Evolutionary conservation across 768 basidiomycete species (phyloP), one percentile per base, ranked within the genome.

Genomic region (Tephrocybe sp.): DNA sequence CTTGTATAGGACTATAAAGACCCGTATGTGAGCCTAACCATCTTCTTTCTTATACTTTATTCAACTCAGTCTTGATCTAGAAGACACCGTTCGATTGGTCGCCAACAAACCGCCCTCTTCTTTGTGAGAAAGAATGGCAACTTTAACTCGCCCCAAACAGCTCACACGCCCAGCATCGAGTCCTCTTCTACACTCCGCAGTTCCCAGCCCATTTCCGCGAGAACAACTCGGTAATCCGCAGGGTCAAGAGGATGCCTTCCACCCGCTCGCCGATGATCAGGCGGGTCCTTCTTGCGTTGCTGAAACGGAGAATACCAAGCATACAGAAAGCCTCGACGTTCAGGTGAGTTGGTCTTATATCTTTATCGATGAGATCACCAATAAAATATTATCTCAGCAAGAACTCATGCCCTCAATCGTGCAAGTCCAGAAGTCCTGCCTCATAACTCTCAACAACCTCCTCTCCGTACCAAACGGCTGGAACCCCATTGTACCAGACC

Each of bases 321-420:
- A 47, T 9, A 31, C 44, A 21, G 41, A 50, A 12, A 50, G 30
- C 30, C 40, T 51, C n/a, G 25, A 52, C 30, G 60, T 61, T 38
- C 34, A 41, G 47, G 52, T 58, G 27, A 55, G 53, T 15, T 28
- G 18, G 3, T 31, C 15, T 9, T 16, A 41, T 24, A 26, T 15
- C 24, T 44, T 32, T 32, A 37, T 8, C 45, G 15, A 8, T 30
- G 19, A 46, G 9, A 44, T 52, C 25, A 36, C 45, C 27, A 21
- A 30, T 46, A 48, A 22, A 28, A 43, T 44, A 24, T n/a, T 58
- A 53, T 35, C 55, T 31, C 60, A 86, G 80, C 75, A 73, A 53
- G 82, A 87, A 55, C 69, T 89, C 28, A 70, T 85, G 57, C 80
- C 86, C 8, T 90, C 88, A n/a, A 84, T 92, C 55, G 71, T 76